phyloP scores from a whole-genome alignment of 2,329 filamentous ascomycete species.

The Xylariaceae sp. region DNA sequence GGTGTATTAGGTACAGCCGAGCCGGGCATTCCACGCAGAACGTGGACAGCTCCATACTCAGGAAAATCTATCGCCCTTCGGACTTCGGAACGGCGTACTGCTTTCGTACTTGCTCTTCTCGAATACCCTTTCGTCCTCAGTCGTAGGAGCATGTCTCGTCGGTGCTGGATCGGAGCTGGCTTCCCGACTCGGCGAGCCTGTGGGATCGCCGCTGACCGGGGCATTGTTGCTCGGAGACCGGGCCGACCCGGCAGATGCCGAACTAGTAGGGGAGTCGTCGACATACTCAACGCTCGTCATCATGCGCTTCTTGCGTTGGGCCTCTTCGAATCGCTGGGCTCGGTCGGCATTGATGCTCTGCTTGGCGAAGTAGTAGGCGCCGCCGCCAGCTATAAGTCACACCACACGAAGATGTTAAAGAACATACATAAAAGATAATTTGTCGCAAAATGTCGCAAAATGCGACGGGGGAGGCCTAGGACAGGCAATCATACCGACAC shows the following conservation, averaged over 20 bases:
- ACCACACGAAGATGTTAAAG: constrained; percentile 1
- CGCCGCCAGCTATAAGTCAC: constrained; percentile 63
- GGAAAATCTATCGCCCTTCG: constrained; percentile 82
- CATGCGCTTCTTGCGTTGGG: constrained; percentile 57
- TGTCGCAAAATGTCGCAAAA: neutral
- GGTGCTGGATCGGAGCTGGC: constrained; percentile 75
- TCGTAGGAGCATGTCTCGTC: constrained; percentile 71
- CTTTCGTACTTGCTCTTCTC: constrained; percentile 93
- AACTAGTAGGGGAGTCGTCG: constrained; percentile 33
- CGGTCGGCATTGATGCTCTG: constrained; percentile 88
- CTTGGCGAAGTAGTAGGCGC: constrained; percentile 95
- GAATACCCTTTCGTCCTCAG: constrained; percentile 56
- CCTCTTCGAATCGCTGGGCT: constrained; percentile 61
- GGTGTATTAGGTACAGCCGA: constrained; percentile 4
- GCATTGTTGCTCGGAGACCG: constrained; percentile 22
- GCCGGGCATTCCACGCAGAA: neutral
- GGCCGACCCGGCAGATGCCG: constrained; percentile 29
- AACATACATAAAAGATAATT: neutral
- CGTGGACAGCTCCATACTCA: constrained; percentile 28
- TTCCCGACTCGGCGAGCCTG: constrained; percentile 63
- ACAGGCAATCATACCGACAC: constrained; percentile 57
- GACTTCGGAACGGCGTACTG: constrained; percentile 64
- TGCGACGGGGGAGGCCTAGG: neutral
- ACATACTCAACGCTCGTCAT: constrained; percentile 50
- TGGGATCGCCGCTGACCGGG: constrained; percentile 53